Evolutionary conservation across 164 flowering plant genomes (phyloP).

Genomic region (Dillenia suffruticosa): DNA sequence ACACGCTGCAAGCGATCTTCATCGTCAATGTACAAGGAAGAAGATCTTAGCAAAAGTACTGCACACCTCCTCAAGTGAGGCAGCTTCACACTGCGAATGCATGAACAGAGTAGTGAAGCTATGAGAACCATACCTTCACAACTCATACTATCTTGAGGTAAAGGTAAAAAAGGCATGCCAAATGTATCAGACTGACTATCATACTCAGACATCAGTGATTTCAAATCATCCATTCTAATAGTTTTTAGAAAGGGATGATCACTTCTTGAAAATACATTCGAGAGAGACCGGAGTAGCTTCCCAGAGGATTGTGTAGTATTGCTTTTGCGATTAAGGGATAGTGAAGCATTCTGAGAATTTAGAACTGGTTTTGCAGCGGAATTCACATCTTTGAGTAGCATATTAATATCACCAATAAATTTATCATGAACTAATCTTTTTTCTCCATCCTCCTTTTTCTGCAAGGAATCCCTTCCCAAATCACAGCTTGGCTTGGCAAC

Average conservation of each 20-base stretch:
- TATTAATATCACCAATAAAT: conserved; percentile 52
- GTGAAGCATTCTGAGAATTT: conserved; percentile 16
- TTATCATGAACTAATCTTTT: conserved; percentile 33
- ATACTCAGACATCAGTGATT: conserved; percentile 58
- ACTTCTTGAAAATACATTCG: conserved; percentile 42
- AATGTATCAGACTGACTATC: conserved; percentile 71
- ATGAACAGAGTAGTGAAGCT: conserved; percentile 89
- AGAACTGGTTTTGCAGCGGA: conserved; percentile 23
- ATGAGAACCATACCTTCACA: conserved; percentile 98
- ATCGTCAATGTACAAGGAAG: conserved; percentile 81
- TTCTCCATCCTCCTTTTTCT: conserved; percentile 30
- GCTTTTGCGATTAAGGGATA: conserved; percentile 22
- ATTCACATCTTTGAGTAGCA: conserved; percentile 59
- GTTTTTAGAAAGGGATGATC: conserved; percentile 52
- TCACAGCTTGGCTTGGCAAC: conserved; percentile 24
- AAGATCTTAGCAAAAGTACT: conserved; percentile 64
- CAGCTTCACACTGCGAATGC: conserved; percentile 88
- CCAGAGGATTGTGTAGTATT: conserved; percentile 32
- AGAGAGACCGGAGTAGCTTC: conserved; percentile 37
- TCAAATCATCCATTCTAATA: conserved; percentile 52
- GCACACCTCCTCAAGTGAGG: conserved; percentile 87
- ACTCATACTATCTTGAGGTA: conserved; percentile 48
- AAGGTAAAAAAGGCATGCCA: conserved; percentile 56
- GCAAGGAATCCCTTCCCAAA: conserved; percentile 18
- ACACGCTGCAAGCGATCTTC: conserved; percentile 95